Base-by-base conservation (phyloP, 208 protist species). In the Wallacemonas rigidus region DNA sequence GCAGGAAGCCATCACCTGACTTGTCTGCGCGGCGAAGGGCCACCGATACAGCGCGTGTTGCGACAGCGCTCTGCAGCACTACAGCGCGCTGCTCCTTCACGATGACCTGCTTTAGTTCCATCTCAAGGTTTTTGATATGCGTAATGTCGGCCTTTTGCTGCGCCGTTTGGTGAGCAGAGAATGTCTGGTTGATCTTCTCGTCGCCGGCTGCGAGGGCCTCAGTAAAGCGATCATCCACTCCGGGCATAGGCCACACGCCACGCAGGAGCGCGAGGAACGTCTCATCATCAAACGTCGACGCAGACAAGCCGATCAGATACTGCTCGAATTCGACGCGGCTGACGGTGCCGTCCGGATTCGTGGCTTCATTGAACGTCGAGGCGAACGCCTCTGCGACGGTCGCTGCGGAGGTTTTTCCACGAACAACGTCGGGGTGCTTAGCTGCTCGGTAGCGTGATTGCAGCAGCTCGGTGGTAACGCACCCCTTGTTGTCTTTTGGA, bases 321-420 rank as follows among this genome's bases (percentile, higher is more conserved):
- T 97, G 77, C 68, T 88, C 75, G 54, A 95, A 95, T 75, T 97
- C 92, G 67, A 95, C 87, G 55, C 72, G 74, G 26, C 83, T 91
- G 35, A 97, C 73, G 17, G 71, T 55, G 12, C 92, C 90, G 60
- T 90, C 83, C 2, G 92, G 90, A 71, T 97, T 97, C 1, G 92
- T 95, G 9, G n/a, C 69, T n/a, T 67, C 75, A 80, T 86, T 94
- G 65, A 97, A 97, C 2, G 85, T 84, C 0, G 75, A 26, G 35
- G 74, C 57, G 67, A 97, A 93, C 54, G 94, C 87, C 15, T 70
- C 38, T 38, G 64, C 56, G 14, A 93, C 77, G 2, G 91, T 82
- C 6, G 55, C 72, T 9, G 81, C 84, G 2, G 72, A 77, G 15
- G 67, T 11, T 41, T 78, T 72, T 2, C 80, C 80, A 17, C 63